These are phyloP conservation scores for Nectriaceae sp. DNA, from an alignment of 2,329 filamentous ascomycete species.

Conservation along the genomic window DNA sequence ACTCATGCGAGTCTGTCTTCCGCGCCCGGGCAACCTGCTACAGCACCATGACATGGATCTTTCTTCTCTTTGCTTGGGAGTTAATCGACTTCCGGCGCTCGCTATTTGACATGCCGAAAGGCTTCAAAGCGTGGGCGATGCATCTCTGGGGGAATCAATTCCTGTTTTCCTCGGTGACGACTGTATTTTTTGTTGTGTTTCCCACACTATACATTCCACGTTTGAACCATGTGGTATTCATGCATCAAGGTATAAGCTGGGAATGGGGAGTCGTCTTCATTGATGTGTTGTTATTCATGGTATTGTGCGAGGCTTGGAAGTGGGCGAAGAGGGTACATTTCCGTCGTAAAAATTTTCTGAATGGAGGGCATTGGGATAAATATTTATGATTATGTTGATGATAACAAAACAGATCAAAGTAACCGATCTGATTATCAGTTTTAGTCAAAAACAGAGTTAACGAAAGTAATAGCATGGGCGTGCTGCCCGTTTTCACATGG, in stretches of 20 bases:
- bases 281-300: conserved; percentile 61
- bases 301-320: conserved; percentile 67
- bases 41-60: conserved; percentile 67
- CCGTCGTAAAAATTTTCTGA: conserved; percentile 29
- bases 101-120: conserved; percentile 59
- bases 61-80: conserved; percentile 70
- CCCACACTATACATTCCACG: conserved; percentile 69
- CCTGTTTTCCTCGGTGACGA: conserved; percentile 49
- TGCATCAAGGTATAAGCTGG: conserved; percentile 66
- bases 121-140: conserved; percentile 55
- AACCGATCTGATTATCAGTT: no score
- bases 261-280: conserved; percentile 71
- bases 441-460: no score
- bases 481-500: no score
- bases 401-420: no score
- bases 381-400: no score
- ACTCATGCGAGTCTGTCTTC: conserved; percentile 59
- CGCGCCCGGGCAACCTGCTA: conserved; percentile 67
- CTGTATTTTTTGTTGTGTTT: conserved; percentile 58
- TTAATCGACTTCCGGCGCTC: conserved; percentile 65
- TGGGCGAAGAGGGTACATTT: conserved; percentile 62
- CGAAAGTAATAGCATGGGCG: no score
- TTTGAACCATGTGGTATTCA: conserved; percentile 65
- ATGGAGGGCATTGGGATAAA: not conserved
- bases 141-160: conserved; percentile 59